Percentiles rank a stretch among this genome's conserved stretches.
These are phyloP conservation scores for Wickerhamiella vanderwaltii DNA, from an alignment of 805 yeast species.

Conservation along the genomic window DNA sequence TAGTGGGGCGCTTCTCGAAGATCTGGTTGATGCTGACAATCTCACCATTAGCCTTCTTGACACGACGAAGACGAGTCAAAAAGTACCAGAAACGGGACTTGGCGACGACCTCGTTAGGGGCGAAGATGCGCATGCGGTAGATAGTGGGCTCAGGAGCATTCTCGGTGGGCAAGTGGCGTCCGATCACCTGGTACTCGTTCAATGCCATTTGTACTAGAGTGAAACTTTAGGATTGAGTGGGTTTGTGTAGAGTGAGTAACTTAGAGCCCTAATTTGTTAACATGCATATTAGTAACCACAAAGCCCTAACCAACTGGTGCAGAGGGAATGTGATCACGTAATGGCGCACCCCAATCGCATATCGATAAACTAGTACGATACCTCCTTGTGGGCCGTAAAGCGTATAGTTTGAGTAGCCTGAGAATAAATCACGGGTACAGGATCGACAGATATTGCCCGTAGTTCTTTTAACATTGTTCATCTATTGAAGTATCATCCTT, in stretches of 20 bases:
- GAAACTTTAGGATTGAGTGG: conserved; percentile 8
- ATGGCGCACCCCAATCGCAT: too few species aligned
- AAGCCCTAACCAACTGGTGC: too few species aligned
- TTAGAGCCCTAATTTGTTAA: not conserved
- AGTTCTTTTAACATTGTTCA: too few species aligned
- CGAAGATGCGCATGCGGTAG: conserved; percentile 99
- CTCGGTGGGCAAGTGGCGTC: conserved; percentile 99
- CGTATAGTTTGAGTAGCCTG: too few species aligned
- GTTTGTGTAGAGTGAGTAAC: conserved; percentile 3
- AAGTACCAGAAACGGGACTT: conserved; percentile 99
- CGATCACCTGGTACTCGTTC: conserved; percentile 99
- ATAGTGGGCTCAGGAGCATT: conserved; percentile 98
- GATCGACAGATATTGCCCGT: too few species aligned
- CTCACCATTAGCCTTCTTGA: conserved; percentile 99
- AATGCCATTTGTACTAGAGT: conserved; percentile 25
- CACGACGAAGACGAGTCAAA: conserved; percentile 98
- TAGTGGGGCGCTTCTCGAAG: conserved; percentile 93
- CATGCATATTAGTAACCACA: too few species aligned
- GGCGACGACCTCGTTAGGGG: conserved; percentile 97
- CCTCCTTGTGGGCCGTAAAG: too few species aligned
- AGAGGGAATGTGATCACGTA: too few species aligned
- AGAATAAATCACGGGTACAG: too few species aligned
- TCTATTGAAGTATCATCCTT: too few species aligned
- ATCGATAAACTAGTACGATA: too few species aligned
- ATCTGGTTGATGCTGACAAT: conserved; percentile 85